Evolutionary conservation across 2,329 filamentous ascomycete species (phyloP).

Genomic region (Exophiala xenobiotica): DNA sequence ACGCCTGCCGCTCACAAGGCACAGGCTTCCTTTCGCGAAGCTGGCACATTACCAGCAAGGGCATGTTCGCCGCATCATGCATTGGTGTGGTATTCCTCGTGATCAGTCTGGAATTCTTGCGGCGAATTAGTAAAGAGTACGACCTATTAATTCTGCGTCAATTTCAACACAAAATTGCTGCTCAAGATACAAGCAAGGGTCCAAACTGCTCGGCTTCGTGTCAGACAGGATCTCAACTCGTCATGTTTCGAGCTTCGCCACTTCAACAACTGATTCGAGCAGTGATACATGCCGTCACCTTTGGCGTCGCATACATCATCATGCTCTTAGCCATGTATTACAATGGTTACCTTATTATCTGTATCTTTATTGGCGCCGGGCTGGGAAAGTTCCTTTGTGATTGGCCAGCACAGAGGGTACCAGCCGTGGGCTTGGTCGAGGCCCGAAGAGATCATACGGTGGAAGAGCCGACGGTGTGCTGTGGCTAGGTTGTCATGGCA

Average conservation of each 20-base stretch:
- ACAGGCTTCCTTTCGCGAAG: constrained; percentile 67
- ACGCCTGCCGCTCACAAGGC: constrained; percentile 65
- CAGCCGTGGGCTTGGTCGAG: constrained; percentile 6
- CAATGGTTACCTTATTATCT: constrained; percentile 75
- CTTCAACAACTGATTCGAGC: constrained; percentile 27
- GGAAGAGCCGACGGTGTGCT: constrained; percentile 25
- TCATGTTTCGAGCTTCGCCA: constrained; percentile 23
- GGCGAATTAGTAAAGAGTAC: constrained; percentile 69
- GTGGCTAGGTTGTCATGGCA: constrained; percentile 8
- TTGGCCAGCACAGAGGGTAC: constrained; percentile 54
- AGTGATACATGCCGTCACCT: constrained; percentile 37
- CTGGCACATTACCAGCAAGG: constrained; percentile 69
- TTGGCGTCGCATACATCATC: constrained; percentile 73
- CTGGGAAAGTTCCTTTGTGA: constrained; percentile 71
- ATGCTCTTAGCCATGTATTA: constrained; percentile 69
- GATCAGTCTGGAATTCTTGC: constrained; percentile 68
- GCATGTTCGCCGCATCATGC: constrained; percentile 77
- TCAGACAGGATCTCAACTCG: constrained; percentile 15
- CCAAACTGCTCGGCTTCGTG: neutral
- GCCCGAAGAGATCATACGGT: neutral
- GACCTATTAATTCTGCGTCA: constrained; percentile 55
- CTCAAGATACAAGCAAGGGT: constrained; percentile 1
- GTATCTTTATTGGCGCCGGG: constrained; percentile 74
- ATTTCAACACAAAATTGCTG: constrained; percentile 20
- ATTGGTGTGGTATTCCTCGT: constrained; percentile 75